Percentiles rank a stretch among this genome's conserved stretches.
Conservation (phyloP, 1,284 basidiomycete species). For the Ganoderma sp. region DNA sequence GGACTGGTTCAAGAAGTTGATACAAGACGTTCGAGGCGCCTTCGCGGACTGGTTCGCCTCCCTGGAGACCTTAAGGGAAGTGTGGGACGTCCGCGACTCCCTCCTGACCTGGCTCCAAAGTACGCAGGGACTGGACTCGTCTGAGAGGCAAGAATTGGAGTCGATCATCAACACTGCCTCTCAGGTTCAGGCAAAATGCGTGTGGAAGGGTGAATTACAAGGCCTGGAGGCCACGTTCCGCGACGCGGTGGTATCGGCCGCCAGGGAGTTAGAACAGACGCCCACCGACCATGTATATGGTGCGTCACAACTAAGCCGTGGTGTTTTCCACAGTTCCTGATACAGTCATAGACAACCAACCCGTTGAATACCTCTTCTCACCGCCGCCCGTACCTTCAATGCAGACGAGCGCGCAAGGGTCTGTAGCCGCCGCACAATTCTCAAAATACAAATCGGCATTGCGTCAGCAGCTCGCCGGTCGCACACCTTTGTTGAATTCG, state of each 20-base stretch:
- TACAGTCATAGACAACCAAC: constrained; percentile 51
- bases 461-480: constrained; percentile 61
- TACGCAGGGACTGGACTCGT: constrained; percentile 48
- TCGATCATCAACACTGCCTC: constrained; percentile 57
- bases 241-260: constrained; percentile 44
- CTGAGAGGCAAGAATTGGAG: constrained; percentile 51
- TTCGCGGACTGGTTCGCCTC: constrained; percentile 62
- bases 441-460: constrained; percentile 61
- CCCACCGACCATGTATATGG: constrained; percentile 40
- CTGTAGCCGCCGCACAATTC: constrained; percentile 52
- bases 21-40: constrained; percentile 50
- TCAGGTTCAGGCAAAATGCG: constrained; percentile 53
- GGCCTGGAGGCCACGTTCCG: constrained; percentile 54
- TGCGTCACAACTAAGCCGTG: constrained; percentile 28
- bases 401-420: constrained; percentile 45
- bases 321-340: background rate
- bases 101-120: constrained; percentile 53
- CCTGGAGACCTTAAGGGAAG: constrained; percentile 60
- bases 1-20: constrained; percentile 65
- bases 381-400: constrained; percentile 55
- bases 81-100: constrained; percentile 67
- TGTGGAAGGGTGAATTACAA: constrained; percentile 59
- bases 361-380: constrained; percentile 60
- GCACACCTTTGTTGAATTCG: constrained; percentile 62
- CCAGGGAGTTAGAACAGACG: constrained; percentile 40